Base-by-base conservation (phyloP, 306 rosid genomes). In the Adenanthera pavonina region DNA sequence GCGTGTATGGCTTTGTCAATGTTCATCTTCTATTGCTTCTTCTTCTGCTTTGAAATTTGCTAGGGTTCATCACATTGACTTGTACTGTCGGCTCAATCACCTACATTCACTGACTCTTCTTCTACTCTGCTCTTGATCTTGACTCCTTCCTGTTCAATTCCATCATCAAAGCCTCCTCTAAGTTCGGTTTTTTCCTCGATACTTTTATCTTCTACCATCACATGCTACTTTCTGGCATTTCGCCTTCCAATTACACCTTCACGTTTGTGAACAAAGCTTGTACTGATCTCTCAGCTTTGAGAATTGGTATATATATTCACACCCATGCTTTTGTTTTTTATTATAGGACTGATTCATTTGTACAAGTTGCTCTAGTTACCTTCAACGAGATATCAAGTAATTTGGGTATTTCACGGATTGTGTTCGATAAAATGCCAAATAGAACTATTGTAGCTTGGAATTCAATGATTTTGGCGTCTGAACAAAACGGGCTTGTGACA, bases 191-290 rank as follows among this genome's bases (percentile, higher is more conserved):
- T 69, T 77, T 95, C 20, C 57, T 53, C 2, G 92, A 93, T 78
- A 47, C 99, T 8, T 11, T 93, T 76, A 10, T 79, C 80, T 93
- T 91, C 82, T 95, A 90, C 69, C 83, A 84, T 40, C 86, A 74
- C 48, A 95, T 95, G 99, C 90, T 89, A 51, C 77, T 38, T 12
- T 85, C 88, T 0, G 68, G 80, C 34, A 73, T 85, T 57, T 20
- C 78, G 1, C 97, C 92, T 43, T 88, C 95, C 4, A 88, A 85
- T 25, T 95, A 95, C 82, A 90, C 97, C 14, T 93, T 90, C 72
- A 95, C 97, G 12, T 95, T 95, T 1, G 93, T 92, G 72, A 86
- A 93, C 81, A 95, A 95, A 78, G 89, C 99, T n/a, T 95, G 97
- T 40, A 94, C 97, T 3, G 90, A 87, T 71, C 90, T 93, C 16